Evolutionary conservation across 2,329 filamentous ascomycete genomes (phyloP).

Genomic region (Parastagonospora avenae): DNA sequence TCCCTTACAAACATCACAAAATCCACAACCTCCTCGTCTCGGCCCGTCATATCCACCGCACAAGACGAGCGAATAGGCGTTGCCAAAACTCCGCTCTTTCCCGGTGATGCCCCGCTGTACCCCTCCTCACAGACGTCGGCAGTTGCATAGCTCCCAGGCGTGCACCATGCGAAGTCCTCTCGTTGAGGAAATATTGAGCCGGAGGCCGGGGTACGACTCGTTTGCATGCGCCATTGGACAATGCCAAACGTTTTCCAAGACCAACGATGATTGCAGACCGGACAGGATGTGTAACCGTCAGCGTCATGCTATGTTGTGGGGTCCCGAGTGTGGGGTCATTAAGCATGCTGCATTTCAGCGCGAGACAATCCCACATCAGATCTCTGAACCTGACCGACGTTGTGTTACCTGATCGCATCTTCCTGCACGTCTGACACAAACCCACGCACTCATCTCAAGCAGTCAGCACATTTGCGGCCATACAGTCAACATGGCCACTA

Average conservation of each 20-base stretch:
- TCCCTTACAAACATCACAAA: constrained; percentile 23
- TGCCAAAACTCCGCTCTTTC: constrained; percentile 15
- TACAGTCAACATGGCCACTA: constrained; percentile 28
- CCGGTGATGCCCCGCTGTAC: constrained; percentile 11
- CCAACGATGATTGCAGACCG: too few relatives aligned
- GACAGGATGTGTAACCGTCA: background rate
- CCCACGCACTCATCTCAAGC: too few relatives aligned
- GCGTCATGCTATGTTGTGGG: background rate
- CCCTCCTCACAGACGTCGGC: constrained; percentile 31
- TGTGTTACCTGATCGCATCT: too few relatives aligned
- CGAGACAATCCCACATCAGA: too few relatives aligned
- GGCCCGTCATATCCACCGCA: constrained; percentile 15
- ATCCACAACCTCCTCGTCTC: constrained; percentile 8
- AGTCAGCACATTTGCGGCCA: background rate
- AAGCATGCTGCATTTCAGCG: constrained; percentile 12
- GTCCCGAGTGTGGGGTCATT: constrained; percentile 13
- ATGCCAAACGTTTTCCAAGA: background rate
- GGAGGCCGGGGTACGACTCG: constrained; percentile 3
- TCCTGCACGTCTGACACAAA: too few relatives aligned
- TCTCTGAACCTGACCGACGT: too few relatives aligned
- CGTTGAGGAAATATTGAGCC: background rate
- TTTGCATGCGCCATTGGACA: constrained; percentile 22
- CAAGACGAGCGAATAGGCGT: constrained; percentile 13
- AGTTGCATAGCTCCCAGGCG: constrained; percentile 21
- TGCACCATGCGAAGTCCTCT: background rate